Evolutionary conservation across 2,329 filamentous ascomycete genomes (phyloP).

Genomic region (Orbilia blumenaviensis): DNA sequence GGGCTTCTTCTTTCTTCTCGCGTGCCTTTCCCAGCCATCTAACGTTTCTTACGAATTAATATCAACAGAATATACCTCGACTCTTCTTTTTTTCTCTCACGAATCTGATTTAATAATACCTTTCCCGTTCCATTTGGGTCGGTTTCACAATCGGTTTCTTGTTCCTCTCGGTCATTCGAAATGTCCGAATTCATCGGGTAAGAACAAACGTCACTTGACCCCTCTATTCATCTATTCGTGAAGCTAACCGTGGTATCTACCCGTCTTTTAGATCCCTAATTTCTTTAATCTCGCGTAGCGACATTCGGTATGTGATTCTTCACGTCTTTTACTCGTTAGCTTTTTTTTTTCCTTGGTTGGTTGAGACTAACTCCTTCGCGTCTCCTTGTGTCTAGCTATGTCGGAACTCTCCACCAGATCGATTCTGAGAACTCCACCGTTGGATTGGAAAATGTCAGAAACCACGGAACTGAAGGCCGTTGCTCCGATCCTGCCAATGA

Average conservation of each 20-base stretch:
- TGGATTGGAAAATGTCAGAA: conserved; percentile 93
- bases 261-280: conserved; percentile 76
- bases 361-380: conserved; percentile 21
- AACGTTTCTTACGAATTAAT: conserved; percentile 56
- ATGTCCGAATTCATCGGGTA: conserved; percentile 73
- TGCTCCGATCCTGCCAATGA: conserved; percentile 80
- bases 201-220: conserved; percentile 60
- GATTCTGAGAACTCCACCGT: conserved; percentile 97
- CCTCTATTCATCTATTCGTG: conserved; percentile 59
- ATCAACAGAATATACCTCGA: conserved; percentile 16
- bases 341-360: too few relatives aligned
- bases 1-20: conserved; percentile 11
- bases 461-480: conserved; percentile 92
- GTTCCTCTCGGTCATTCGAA: conserved; percentile 17
- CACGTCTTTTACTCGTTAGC: too few relatives aligned
- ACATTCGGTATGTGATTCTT: conserved; percentile 82
- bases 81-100: too few relatives aligned
- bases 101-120: conserved; percentile 4
- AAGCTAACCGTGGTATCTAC: conserved; percentile 41
- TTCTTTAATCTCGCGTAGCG: conserved; percentile 95
- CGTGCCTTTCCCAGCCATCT: conserved; percentile 22
- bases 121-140: not conserved
- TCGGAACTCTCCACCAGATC: conserved; percentile 95
- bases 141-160: not conserved
- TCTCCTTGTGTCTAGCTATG: conserved; percentile 78